phyloP scores from a whole-genome alignment of 257 asterid species.

The Fraxinus americana region DNA sequence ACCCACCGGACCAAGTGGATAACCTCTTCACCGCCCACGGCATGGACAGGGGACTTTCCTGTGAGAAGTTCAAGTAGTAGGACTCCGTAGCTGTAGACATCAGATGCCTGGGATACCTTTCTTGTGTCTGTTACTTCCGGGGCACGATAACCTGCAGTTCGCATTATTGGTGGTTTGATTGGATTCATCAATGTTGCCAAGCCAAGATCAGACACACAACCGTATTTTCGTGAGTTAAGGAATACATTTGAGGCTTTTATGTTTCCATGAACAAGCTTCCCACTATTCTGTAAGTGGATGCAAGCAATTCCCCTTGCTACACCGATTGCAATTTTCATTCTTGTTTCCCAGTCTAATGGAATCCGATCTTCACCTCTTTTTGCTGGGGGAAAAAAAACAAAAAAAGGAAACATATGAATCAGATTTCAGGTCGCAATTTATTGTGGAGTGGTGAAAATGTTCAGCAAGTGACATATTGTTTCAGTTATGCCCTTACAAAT shows the following conservation, averaged over 20 bases:
- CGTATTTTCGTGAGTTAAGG: slow-evolving; percentile 18
- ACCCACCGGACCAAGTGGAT: slow-evolving; percentile 28
- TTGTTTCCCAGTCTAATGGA: slow-evolving; percentile 25
- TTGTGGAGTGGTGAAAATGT: too few species aligned
- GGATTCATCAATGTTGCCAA: slow-evolving; percentile 22
- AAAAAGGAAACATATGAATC: background rate
- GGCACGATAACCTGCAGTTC: slow-evolving; percentile 20
- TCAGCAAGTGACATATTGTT: too few species aligned
- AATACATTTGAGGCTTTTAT: slow-evolving; percentile 23
- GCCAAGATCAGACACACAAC: slow-evolving; percentile 21
- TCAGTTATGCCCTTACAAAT: too few species aligned
- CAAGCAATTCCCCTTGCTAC: slow-evolving; percentile 20
- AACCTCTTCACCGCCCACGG: slow-evolving; percentile 10
- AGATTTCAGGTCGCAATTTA: background rate
- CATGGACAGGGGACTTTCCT: slow-evolving; percentile 18
- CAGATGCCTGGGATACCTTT: slow-evolving; percentile 24
- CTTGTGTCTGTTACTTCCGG: slow-evolving; percentile 23
- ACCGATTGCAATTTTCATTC: slow-evolving; percentile 18
- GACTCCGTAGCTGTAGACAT: slow-evolving; percentile 25
- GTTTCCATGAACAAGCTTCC: slow-evolving; percentile 20
- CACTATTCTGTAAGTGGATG: slow-evolving; percentile 19
- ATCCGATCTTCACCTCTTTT: slow-evolving; percentile 8
- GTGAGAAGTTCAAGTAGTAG: slow-evolving; percentile 24
- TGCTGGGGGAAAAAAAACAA: background rate
- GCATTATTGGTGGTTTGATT: background rate